Base-by-base conservation (phyloP, 2,329 filamentous ascomycete genomes). In the Mycosphaerelloides madeirae region DNA sequence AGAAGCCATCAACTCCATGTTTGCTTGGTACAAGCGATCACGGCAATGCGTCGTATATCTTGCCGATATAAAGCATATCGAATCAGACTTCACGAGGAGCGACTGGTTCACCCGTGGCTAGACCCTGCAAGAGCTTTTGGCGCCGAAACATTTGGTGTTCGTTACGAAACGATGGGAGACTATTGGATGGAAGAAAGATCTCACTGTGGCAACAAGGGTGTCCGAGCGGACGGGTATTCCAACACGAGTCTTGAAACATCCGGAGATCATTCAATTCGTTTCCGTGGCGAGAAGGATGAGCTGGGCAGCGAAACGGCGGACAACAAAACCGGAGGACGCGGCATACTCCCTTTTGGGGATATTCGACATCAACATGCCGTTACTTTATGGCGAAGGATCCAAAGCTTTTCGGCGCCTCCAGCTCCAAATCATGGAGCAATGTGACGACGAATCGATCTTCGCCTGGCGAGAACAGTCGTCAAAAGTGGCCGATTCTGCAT, bases 261-360 rank as follows among this genome's bases (percentile, higher is more conserved):
- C 11, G 13, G 14, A 18, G 4, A 18, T 18, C 7, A 18, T 35
- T 3, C 18, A 18, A 6, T 4, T 18, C 20, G 13, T 35, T 9
- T 35, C 32, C 15, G 32, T 35, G 15, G 32, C 32, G 12, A 15
- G 32, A 5, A 47, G 36, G 20, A 50, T 50, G 47, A 36, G 18
- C 15, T 50, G 47, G 47, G 39, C 34, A 19, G 38, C 43, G 12
- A 8, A 31, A 7, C 35, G 47, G 2, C 6, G 1, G 8, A 50
- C 47, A 1, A 43, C 47, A 15, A 20, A 61, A 3, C 2, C 41
- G 0, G 70, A 74, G 34, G 71, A 74, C 29, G 58, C 61, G 14
- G 68, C 69, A 0, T 75, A 74, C 35, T 71, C 61, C 3, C 54
- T 75, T 0, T 43, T 74, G 2, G 71, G 71, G 0, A 58, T 74